A percentile compares a stretch with the other conserved stretches of the same genome.
These are phyloP conservation scores for Chloromonas sp. DNA, from an alignment of 163 green algal species.

Conservation along the genomic window DNA sequence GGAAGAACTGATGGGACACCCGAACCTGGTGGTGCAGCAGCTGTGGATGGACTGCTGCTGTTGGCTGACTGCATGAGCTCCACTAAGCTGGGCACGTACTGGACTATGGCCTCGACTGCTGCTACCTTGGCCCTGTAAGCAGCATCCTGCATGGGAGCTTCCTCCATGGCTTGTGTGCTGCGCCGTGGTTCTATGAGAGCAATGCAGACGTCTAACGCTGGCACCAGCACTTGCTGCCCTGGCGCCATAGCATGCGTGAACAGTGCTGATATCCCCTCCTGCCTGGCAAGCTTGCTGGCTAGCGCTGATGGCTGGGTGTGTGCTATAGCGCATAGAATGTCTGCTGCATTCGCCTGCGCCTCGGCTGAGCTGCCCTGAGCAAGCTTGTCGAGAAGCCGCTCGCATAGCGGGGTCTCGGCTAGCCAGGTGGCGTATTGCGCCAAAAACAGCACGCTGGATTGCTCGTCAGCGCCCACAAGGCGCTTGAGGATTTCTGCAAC, in stretches of 20 bases:
- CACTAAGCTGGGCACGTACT: constrained; percentile 45
- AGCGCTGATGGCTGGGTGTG: constrained; percentile 74
- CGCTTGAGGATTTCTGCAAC: constrained; percentile 89
- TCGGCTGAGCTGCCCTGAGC: constrained; percentile 27
- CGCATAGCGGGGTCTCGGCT: constrained; percentile 74
- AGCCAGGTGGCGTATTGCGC: constrained; percentile 73
- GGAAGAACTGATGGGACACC: too few relatives aligned
- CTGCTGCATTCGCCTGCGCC: constrained; percentile 74
- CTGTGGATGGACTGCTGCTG: too few relatives aligned
- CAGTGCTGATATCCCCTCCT: constrained; percentile 37
- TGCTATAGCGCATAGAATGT: constrained; percentile 86
- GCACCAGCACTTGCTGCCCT: constrained; percentile 40
- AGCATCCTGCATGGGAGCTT: constrained; percentile 16
- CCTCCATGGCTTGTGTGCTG: constrained; percentile 12
- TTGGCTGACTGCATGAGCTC: neutral
- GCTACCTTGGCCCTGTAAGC: constrained; percentile 19
- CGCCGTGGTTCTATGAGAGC: constrained; percentile 70
- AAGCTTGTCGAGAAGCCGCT: constrained; percentile 64
- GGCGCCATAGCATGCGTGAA: constrained; percentile 41
- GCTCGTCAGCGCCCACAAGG: constrained; percentile 87
- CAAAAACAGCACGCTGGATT: constrained; percentile 59
- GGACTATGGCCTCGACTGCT: constrained; percentile 35
- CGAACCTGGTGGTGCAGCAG: too few relatives aligned
- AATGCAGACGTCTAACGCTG: constrained; percentile 76
- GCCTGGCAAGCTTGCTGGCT: constrained; percentile 56